phyloP scores from a whole-genome alignment of 2,329 filamentous ascomycete species.

The Aspergillus clavatus region DNA sequence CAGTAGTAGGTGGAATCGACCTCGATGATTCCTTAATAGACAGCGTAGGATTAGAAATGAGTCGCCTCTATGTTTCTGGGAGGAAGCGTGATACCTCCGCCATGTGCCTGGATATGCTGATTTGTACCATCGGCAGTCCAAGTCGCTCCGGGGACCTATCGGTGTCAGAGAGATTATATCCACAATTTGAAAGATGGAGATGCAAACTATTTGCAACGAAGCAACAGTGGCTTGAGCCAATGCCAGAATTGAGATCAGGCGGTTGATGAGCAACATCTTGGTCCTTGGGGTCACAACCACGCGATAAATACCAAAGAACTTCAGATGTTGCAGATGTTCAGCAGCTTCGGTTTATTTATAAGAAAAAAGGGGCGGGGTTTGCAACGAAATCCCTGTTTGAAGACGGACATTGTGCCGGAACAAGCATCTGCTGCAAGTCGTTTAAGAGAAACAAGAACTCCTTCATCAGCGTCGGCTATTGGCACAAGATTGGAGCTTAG shows the following conservation, averaged over 20 bases:
- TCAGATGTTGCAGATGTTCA: too few relatives aligned
- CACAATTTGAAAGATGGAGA: rapidly evolving
- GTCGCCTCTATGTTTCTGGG: too few relatives aligned
- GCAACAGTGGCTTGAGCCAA: background rate
- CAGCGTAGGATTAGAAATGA: too few relatives aligned
- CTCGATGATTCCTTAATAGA: slow-evolving; percentile 47
- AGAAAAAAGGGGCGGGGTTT: too few relatives aligned
- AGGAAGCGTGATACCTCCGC: slow-evolving; percentile 44
- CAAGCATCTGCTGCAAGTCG: background rate
- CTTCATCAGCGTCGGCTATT: background rate
- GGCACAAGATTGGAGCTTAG: background rate
- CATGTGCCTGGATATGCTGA: slow-evolving; percentile 62
- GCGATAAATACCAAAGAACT: too few relatives aligned
- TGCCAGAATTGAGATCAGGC: background rate
- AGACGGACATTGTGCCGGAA: background rate
- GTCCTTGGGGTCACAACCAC: too few relatives aligned
- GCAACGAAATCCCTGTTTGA: too few relatives aligned
- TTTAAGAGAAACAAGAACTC: background rate
- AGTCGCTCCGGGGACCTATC: slow-evolving; percentile 41
- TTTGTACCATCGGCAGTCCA: slow-evolving; percentile 45
- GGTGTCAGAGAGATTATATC: background rate
- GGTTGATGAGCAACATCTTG: background rate
- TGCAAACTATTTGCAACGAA: slow-evolving; percentile 8
- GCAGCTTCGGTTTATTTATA: background rate
- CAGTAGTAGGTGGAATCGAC: slow-evolving; percentile 59